Percentiles rank a stretch among this genome's conserved stretches.
These are phyloP conservation scores for Entophlyctis luteolus DNA, from an alignment of 192 early-diverging fungal species.

Conservation along the genomic window DNA sequence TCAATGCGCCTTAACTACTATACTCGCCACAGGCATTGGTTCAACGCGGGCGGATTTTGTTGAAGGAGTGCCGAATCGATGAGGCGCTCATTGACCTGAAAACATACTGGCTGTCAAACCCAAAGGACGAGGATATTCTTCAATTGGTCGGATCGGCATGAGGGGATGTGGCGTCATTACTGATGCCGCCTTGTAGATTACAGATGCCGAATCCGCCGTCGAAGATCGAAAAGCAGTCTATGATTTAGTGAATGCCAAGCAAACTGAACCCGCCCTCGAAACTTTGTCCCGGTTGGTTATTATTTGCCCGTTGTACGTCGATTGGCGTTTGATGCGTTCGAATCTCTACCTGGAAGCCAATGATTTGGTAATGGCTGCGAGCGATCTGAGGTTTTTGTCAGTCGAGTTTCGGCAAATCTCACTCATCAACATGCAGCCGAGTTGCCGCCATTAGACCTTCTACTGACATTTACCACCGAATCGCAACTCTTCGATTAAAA, in stretches of 20 bases:
- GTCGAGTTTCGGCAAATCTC: neutral
- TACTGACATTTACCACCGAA: conserved; percentile 53
- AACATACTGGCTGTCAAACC: conserved; percentile 43
- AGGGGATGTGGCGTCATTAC: no score
- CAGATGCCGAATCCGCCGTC: conserved; percentile 21
- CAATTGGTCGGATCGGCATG: conserved; percentile 11
- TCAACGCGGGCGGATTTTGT: conserved; percentile 22
- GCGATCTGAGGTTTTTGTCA: conserved; percentile 59
- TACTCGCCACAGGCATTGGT: conserved; percentile 7
- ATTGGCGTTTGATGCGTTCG: conserved; percentile 63
- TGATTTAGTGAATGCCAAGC: conserved; percentile 52
- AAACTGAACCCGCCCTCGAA: conserved; percentile 46
- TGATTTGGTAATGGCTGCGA: conserved; percentile 80
- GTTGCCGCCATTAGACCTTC: conserved; percentile 72
- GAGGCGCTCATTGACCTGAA: conserved; percentile 44
- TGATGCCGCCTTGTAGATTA: conserved; percentile 9
- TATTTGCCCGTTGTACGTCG: conserved; percentile 24
- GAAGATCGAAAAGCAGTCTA: conserved; percentile 30
- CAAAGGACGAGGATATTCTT: conserved; percentile 32
- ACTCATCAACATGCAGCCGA: conserved; percentile 44
- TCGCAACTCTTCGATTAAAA: conserved; percentile 68
- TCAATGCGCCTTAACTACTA: neutral
- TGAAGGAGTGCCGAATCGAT: conserved; percentile 21
- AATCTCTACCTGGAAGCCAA: conserved; percentile 67
- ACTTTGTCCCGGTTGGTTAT: conserved; percentile 21